phyloP scores from a whole-genome alignment of 208 protist species.

The Novymonas esmeraldas region DNA sequence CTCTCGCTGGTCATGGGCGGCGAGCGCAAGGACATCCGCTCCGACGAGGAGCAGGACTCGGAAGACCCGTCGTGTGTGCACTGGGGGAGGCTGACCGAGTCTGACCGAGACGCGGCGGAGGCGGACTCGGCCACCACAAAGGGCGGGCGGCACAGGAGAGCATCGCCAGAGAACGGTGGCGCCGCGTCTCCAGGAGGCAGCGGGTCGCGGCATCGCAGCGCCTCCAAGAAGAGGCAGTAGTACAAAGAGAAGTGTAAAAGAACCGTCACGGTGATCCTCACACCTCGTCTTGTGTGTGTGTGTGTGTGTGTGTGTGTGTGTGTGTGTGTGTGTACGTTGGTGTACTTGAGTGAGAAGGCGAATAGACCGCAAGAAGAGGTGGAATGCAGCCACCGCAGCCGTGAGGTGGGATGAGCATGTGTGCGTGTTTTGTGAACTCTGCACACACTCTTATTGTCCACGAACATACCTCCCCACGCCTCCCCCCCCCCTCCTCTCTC shows the following conservation, averaged over 20 bases:
- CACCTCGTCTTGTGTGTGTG: neutral
- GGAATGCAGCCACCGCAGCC: too few species aligned
- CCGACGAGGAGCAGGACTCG: conserved; percentile 44
- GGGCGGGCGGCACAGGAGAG: neutral
- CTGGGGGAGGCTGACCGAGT: conserved; percentile 13
- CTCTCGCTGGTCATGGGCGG: conserved; percentile 27
- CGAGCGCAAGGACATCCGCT: conserved; percentile 61
- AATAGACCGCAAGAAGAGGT: too few species aligned
- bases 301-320: conserved; percentile 1
- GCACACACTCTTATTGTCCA: too few species aligned
- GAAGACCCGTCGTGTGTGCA: conserved; percentile 24
- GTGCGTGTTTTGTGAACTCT: too few species aligned
- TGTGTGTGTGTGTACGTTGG: neutral
- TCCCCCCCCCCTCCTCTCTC: neutral
- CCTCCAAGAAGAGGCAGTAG: conserved; percentile 6
- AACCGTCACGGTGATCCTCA: neutral
- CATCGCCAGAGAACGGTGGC: neutral
- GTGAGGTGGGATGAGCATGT: too few species aligned
- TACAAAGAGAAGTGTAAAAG: neutral
- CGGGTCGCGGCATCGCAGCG: neutral
- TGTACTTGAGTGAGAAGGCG: too few species aligned
- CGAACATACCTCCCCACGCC: neutral
- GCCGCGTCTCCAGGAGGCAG: neutral
- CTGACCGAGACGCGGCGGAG: conserved; percentile 7
- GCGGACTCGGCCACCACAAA: too few species aligned